phyloP scores from a whole-genome alignment of 129 eudicot species.

The Lactuca sativa region DNA sequence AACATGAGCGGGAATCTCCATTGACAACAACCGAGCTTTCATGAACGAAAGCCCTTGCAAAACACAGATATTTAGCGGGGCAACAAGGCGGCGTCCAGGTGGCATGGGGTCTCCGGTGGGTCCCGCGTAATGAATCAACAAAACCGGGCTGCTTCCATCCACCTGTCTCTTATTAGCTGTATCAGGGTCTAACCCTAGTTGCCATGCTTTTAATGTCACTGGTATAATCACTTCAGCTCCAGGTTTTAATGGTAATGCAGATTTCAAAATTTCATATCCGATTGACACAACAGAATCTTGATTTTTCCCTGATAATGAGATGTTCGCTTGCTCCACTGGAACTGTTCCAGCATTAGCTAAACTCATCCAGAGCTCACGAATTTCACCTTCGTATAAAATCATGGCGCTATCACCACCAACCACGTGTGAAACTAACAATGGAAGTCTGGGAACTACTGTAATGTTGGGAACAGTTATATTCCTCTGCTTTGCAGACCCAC shows the following conservation, averaged over 20 bases:
- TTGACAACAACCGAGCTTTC: conserved; percentile 84
- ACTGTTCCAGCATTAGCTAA: conserved; percentile 95
- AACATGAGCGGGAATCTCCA: conserved; percentile 93
- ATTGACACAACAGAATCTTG: conserved; percentile 78
- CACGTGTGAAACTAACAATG: conserved; percentile 80
- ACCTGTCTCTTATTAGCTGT: conserved; percentile 47
- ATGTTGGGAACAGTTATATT: conserved; percentile 59
- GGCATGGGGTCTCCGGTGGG: conserved; percentile 48
- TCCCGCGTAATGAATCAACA: conserved; percentile 84
- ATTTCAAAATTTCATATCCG: conserved; percentile 64
- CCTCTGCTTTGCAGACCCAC: conserved; percentile 72
- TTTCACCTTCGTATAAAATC: conserved; percentile 88
- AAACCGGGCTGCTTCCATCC: conserved; percentile 80
- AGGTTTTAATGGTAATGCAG: conserved; percentile 82
- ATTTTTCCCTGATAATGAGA: conserved; percentile 83
- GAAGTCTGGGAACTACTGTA: conserved; percentile 72
- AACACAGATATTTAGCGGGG: conserved; percentile 86
- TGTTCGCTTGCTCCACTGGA: conserved; percentile 82
- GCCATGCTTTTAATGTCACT: conserved; percentile 92
- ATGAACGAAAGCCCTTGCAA: conserved; percentile 81
- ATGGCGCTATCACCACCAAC: conserved; percentile 89
- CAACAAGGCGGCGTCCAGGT: conserved; percentile 85
- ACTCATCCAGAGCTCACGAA: conserved; percentile 73
- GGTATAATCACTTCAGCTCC: conserved; percentile 91
- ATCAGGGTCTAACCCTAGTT: conserved; percentile 60